A percentile compares a stretch with the other conserved stretches of the same genome.
Evolutionary conservation across 805 yeast species (phyloP).

Genomic region (Ogataea paraovalis): DNA sequence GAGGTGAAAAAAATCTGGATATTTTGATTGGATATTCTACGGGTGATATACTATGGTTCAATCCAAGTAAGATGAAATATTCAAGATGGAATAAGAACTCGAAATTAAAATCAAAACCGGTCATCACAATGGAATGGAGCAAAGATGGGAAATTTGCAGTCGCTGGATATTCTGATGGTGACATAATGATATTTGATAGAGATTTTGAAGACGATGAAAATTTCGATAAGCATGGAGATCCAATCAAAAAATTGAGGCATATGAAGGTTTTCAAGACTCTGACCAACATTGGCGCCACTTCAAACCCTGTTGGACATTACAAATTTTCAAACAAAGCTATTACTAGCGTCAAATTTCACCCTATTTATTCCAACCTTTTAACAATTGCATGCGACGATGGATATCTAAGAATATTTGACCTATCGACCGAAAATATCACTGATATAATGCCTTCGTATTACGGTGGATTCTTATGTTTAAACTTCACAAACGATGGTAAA

Average conservation of each 20-base stretch:
- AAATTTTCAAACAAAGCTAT: slow-evolving; percentile 58
- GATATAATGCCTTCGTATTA: slow-evolving; percentile 63
- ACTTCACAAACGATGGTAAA: slow-evolving; percentile 45
- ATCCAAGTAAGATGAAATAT: slow-evolving; percentile 46
- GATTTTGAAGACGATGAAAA: slow-evolving; percentile 43
- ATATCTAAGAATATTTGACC: slow-evolving; percentile 51
- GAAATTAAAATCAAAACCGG: slow-evolving; percentile 38
- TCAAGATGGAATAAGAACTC: slow-evolving; percentile 51
- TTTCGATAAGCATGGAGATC: slow-evolving; percentile 17
- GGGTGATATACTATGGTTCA: slow-evolving; percentile 65
- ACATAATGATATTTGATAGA: slow-evolving; percentile 47
- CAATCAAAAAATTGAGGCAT: slow-evolving; percentile 30
- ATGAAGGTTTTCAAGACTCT: slow-evolving; percentile 28
- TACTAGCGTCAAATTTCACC: slow-evolving; percentile 42
- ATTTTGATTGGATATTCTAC: slow-evolving; percentile 58
- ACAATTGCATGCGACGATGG: slow-evolving; percentile 67
- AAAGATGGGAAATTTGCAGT: slow-evolving; percentile 43
- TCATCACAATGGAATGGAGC: slow-evolving; percentile 46
- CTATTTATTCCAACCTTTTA: slow-evolving; percentile 36
- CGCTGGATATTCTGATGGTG: slow-evolving; percentile 64
- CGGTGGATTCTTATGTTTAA: slow-evolving; percentile 54
- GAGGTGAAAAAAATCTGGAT: slow-evolving; percentile 40
- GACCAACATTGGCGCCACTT: slow-evolving; percentile 2
- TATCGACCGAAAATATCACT: slow-evolving; percentile 37
- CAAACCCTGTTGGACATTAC: slow-evolving; percentile 56